Evolutionary conservation across 352 stramenopile genomes (phyloP), one percentile per base, ranked within the genome.

Genomic region (Peronosclerospora sorghi): DNA sequence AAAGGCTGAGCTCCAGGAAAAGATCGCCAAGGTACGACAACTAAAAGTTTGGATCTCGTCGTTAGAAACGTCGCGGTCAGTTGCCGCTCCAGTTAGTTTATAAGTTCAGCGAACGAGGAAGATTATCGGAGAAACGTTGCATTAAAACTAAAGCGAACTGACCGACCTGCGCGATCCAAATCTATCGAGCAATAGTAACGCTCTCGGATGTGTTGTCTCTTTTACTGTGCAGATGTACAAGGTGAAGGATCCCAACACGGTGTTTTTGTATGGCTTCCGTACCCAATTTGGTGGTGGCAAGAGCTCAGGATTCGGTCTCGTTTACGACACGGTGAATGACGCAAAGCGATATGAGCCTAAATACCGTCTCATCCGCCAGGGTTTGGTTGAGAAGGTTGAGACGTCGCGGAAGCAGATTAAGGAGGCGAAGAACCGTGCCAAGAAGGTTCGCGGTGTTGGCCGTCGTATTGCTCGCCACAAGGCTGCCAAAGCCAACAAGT

Each of bases 341-440:
- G 86, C 94, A 49, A 97, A 97, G 67, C 97, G 98, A 60, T 98
- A 98, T 65, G 95, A 99, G 71, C 95, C 95, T 34, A 98, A 98
- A 79, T 95, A 98, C 83, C 81, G 94, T 60, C 75, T 98, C 45
- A 79, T 98, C 35, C 88, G 85, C 59, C 78, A 93, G 64, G 81
- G 81, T 51, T 71, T 93, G 45, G 62, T 75, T 29, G 83, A 96
- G 47, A 97, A 97, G 83, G 95, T 97, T 54, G 95, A 98, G 72
- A 94, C 76, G 50, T 98, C 89, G 48, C 83, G 96, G 58, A 99
- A 99, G 86, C 94, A 97, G 65, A 98, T 99, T 75, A 99, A 99
- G 90, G 96, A 99, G 70, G 82, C 88, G 56, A 99, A 99, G 92
- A 99, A 99, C 81, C 94, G 96, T 51, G 87, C 59, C 58, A 96